Base-by-base conservation (phyloP, 148 eudicot genomes). In the Nepenthes mirabilis region DNA sequence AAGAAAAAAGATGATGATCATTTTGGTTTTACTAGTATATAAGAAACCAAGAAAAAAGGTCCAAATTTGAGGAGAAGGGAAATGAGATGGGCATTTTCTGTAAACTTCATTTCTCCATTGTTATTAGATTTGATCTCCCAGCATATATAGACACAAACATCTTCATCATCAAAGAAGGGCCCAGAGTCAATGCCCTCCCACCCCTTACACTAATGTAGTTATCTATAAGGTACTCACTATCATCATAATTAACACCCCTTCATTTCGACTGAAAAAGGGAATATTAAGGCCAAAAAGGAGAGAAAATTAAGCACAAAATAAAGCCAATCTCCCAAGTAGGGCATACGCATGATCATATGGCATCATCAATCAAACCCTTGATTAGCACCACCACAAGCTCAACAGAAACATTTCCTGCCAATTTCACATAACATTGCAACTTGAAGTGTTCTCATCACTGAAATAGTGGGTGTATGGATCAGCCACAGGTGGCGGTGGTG, bases 401-500 rank as follows among this genome's bases (percentile, higher is more conserved):
- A 4, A 40, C 45, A 4, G 8, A 40, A 50, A 36, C 33, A 14
- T 51, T 1, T 33, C 63, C 40, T 13, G 6, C 13, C 14, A 49
- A 33, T 2, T 53, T 91, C 91, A 91, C 97, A 91, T 91, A 68
- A 91, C 77, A 62, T 52, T 75, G 73, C 97, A 91, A 68, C 95
- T 87, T 36, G 87, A 74, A 14, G 95, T 80, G 78, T 91, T 87
- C 69, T 91, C 97, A 50, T 91, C 97, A 63, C 84, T 87, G 70
- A 87, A 91, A 36, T 72, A 74, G 69, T 76, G 66, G 36, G 81
- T 65, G 43, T 82, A 85, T 1, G 86, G 89, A 70, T 88, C 96
- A 0, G 83, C 61, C 4, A 70, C 78, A 1, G 87, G 97, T 2
- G 82, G 58, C 7, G 58, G 85, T 2, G 66, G 71, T 2, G 74